phyloP scores from a whole-genome alignment of 1,139 yeast genomes.

The Geotrichum histeridarum region DNA sequence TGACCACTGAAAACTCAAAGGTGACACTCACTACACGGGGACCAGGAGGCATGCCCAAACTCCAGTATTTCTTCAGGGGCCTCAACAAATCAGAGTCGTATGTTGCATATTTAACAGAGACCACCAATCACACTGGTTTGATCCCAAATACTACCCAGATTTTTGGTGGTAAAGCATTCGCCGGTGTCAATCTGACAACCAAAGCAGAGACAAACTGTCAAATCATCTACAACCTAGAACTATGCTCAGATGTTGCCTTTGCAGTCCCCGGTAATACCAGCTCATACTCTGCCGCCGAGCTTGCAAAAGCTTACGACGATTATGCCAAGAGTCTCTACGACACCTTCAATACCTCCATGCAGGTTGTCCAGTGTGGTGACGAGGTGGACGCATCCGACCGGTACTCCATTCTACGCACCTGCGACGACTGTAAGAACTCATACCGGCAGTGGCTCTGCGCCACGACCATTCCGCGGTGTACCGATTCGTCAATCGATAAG shows the following conservation, averaged over 20 bases:
- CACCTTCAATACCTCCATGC: constrained; percentile 72
- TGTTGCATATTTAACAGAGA: constrained; percentile 59
- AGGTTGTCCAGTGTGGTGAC: constrained; percentile 73
- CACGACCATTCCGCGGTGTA: constrained; percentile 84
- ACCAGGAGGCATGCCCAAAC: constrained; percentile 45
- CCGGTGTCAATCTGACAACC: constrained; percentile 58
- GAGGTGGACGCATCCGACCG: constrained; percentile 49
- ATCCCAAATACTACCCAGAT: constrained; percentile 23
- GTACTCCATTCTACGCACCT: constrained; percentile 68
- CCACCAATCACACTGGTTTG: constrained; percentile 28
- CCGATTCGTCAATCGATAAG: constrained; percentile 45
- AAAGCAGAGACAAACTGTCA: constrained; percentile 54
- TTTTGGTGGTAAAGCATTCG: constrained; percentile 64
- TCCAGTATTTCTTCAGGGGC: constrained; percentile 57
- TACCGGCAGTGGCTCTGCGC: constrained; percentile 90
- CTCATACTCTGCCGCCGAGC: constrained; percentile 32
- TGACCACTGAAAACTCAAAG: constrained; percentile 37
- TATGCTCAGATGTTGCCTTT: constrained; percentile 80
- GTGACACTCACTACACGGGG: constrained; percentile 48
- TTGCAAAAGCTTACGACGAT: constrained; percentile 54
- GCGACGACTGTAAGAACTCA: constrained; percentile 65
- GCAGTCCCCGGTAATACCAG: constrained; percentile 64
- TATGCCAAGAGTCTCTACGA: constrained; percentile 52
- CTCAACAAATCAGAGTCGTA: constrained; percentile 61
- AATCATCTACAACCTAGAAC: constrained; percentile 64